Percentiles rank a stretch among this genome's conserved stretches.
phyloP scores from a whole-genome alignment of 2,329 filamentous ascomycete species.

The Hypoxylon sp. region DNA sequence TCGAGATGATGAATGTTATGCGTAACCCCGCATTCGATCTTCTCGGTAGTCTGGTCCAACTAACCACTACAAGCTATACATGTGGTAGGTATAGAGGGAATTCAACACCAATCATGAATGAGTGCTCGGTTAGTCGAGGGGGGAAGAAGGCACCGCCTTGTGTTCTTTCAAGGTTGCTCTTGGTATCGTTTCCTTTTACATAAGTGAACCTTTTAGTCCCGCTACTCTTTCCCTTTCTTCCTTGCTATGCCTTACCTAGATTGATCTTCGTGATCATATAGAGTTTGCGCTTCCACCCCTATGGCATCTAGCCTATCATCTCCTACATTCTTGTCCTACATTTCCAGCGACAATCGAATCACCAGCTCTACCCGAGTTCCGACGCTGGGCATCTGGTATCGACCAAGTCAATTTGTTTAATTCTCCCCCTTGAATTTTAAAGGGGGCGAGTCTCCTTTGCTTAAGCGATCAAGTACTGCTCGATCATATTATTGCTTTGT shows the following conservation, averaged over 20 bases:
- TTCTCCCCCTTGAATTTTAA: constrained; percentile 21
- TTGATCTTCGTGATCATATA: constrained; percentile 16
- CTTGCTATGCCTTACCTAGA: constrained; percentile 8
- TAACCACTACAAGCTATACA: constrained; percentile 31
- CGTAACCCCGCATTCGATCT: constrained; percentile 44
- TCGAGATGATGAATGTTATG: constrained; percentile 40
- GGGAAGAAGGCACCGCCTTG: constrained; percentile 1
- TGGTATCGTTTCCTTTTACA: constrained; percentile 19
- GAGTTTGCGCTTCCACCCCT: constrained; percentile 24
- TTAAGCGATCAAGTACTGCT: not conserved
- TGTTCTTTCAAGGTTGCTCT: constrained; percentile 2
- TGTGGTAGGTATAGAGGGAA: constrained; percentile 23
- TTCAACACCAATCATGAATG: constrained; percentile 31
- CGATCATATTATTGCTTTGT: constrained; percentile 29
- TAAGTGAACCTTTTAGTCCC: constrained; percentile 19
- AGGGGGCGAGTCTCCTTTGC: constrained; percentile 9
- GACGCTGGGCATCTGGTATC: constrained; percentile 1
- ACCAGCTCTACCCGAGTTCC: constrained; percentile 1
- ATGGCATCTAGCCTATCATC: constrained; percentile 1
- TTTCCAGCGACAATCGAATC: constrained; percentile 27
- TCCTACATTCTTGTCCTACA: not conserved
- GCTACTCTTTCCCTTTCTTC: constrained; percentile 21
- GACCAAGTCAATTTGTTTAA: constrained; percentile 11
- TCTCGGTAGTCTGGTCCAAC: constrained; percentile 39
- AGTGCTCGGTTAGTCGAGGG: constrained; percentile 18